Base-by-base conservation (phyloP, 164 flowering plant species). In the Buxus sempervirens region DNA sequence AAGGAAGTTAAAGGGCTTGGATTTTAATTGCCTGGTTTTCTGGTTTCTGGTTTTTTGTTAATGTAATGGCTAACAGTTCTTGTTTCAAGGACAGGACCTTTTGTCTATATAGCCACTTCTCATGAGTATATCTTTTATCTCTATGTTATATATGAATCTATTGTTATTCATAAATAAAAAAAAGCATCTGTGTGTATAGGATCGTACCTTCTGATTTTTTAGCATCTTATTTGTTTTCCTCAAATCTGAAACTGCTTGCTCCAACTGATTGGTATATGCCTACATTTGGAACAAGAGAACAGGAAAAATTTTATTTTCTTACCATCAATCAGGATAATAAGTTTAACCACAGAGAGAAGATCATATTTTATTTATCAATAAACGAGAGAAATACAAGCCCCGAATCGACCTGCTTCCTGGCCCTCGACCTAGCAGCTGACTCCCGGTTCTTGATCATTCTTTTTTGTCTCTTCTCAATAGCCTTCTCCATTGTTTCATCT, bases 361-460 rank as follows among this genome's bases (percentile, higher is more conserved):
- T 45, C 51, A 6, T 45, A 10, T 45, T 45, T 45, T 45, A 45
- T 45, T 45, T 45, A 1, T 45, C 12, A 32, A 18, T n/a, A 53
- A 66, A 19, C 20, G 16, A 15, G 25, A 60, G 25, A 38, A 28
- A 5, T 2, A 23, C 25, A 57, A 55, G 18, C 49, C 63, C 22
- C 13, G 21, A 23, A 59, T 45, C 14, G 18, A 82, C 90, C 84
- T 86, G 88, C 55, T 86, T 86, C 72, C 81, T 80, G 19, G 85
- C 87, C 62, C 90, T 81, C 5, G 90, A 86, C 70, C 90, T 69
- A 1, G 90, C 90, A 21, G 90, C 90, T 0, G 90, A 84, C 56
- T 84, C 87, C 3, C 90, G 81, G 67, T 86, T 86, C 77, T 84
- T 86, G 48, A 86, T 83, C 90, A 84, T 86, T 75, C 90, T 78